These are phyloP conservation scores for Trametes cubensis DNA, from an alignment of 768 basidiomycete genomes.

Conservation along the genomic window DNA sequence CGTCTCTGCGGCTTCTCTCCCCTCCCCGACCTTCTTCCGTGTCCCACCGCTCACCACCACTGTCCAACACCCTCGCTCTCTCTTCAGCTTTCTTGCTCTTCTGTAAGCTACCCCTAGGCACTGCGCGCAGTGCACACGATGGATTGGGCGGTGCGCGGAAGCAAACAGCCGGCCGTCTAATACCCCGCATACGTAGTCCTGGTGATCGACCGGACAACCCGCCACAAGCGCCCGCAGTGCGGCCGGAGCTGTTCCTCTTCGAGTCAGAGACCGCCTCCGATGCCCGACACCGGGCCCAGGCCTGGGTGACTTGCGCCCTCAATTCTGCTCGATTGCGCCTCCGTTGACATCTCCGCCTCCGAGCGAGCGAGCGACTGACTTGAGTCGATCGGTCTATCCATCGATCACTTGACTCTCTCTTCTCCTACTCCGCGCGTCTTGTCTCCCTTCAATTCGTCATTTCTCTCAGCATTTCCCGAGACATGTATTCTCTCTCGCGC, in stretches of 20 bases:
- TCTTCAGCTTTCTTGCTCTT: background rate
- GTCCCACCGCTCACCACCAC: constrained; percentile 2
- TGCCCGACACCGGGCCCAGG: constrained; percentile 2
- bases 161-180: constrained; percentile 9
- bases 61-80: background rate
- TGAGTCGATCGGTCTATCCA: background rate
- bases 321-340: background rate
- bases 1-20: constrained; percentile 12
- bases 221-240: constrained; percentile 8
- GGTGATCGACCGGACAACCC: constrained; percentile 16
- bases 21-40: constrained; percentile 16
- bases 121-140: background rate
- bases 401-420: background rate
- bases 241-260: constrained; percentile 15
- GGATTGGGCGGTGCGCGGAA: constrained; percentile 20
- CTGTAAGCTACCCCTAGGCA: background rate
- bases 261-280: constrained; percentile 7
- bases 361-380: too few species aligned
- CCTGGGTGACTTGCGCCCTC: background rate
- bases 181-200: constrained; percentile 20
- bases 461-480: background rate
- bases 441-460: background rate
- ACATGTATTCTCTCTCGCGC: background rate
- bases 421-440: background rate
- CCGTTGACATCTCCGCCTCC: background rate